Conservation (phyloP, 1,284 basidiomycete species). For the Leccinum ponderosum region DNA sequence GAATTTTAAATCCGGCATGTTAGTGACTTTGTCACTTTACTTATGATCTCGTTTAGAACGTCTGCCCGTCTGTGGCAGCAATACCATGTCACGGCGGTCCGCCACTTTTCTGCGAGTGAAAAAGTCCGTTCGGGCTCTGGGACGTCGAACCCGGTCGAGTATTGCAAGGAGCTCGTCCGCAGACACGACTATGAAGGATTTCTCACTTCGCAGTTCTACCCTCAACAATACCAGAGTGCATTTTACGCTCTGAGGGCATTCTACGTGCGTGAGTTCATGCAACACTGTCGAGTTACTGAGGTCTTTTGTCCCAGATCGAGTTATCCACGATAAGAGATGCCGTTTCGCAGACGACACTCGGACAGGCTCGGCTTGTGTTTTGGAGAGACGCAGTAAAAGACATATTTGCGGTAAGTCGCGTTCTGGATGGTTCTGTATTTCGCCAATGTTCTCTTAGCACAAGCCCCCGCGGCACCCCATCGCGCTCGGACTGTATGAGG, state of each 20-base stretch:
- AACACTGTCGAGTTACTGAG: slow-evolving; percentile 7
- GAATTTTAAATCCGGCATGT: slow-evolving; percentile 1
- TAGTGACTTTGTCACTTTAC: slow-evolving; percentile 3
- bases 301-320: slow-evolving; percentile 62
- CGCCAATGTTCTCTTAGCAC: slow-evolving; percentile 46
- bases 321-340: slow-evolving; percentile 80
- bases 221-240: slow-evolving; percentile 59
- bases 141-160: slow-evolving; percentile 48
- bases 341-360: slow-evolving; percentile 78
- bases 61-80: slow-evolving; percentile 9
- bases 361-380: slow-evolving; percentile 89
- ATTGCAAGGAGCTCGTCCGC: slow-evolving; percentile 68
- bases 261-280: slow-evolving; percentile 58
- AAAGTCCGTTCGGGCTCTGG: slow-evolving; percentile 20
- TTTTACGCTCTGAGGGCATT: slow-evolving; percentile 88
- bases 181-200: slow-evolving; percentile 84
- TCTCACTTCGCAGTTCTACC: slow-evolving; percentile 78
- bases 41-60: slow-evolving; percentile 21
- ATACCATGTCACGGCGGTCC: slow-evolving; percentile 1
- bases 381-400: slow-evolving; percentile 86
- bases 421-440: slow-evolving; percentile 8
- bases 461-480: slow-evolving; percentile 83
- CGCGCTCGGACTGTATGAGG: slow-evolving; percentile 71
- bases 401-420: slow-evolving; percentile 62
- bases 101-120: slow-evolving; percentile 16